Evolutionary conservation across 441 rosid species (phyloP), one percentile per base, ranked within the genome.

Genomic region (Manihot esculenta): DNA sequence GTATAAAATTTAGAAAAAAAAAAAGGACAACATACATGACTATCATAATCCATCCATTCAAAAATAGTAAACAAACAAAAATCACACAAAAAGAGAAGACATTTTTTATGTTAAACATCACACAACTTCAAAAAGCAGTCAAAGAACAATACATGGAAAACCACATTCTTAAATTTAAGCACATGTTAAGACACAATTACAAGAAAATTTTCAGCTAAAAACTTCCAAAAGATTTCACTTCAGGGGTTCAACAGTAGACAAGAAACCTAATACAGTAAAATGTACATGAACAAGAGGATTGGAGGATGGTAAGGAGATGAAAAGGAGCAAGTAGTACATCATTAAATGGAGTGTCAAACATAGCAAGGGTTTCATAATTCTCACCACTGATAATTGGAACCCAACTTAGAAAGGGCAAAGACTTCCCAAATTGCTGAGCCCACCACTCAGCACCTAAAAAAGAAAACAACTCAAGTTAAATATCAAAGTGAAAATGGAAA

Each of bases 401-500:
- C 99, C 98, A 95, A 76, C 87, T 84, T 24, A 95, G 56, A 62
- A 88, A 75, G 44, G 89, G 87, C n/a, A 95, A 17, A n/a, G 98
- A 86, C 69, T 83, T 70, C 27, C 89, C 92, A 65, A 91, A 81
- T 21, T 74, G 73, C 74, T 85, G 96, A 65, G 53, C 82, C 99
- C 99, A 95, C 98, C 99, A 95, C 77, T 88, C 89, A 35, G 97
- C 93, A 75, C 99, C 99, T 95, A 66, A 10, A 77, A 48, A 35
- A 44, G 51, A 62, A 73, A 45, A 72, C 7, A 64, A 64, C 41
- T 21, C 13, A 45, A 48, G 38, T 59, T 35, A 20, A n/a, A 3
- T 1, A 23, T 47, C 17, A 72, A 26, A 60, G 42, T 26, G 55
- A 23, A 21, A 57, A 20, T 58, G 68, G 56, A 45, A 66, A 69